A percentile compares a stretch with the other conserved stretches of the same genome.
phyloP scores from a whole-genome alignment of 106 monocot species.

The Triglochin maritima region DNA sequence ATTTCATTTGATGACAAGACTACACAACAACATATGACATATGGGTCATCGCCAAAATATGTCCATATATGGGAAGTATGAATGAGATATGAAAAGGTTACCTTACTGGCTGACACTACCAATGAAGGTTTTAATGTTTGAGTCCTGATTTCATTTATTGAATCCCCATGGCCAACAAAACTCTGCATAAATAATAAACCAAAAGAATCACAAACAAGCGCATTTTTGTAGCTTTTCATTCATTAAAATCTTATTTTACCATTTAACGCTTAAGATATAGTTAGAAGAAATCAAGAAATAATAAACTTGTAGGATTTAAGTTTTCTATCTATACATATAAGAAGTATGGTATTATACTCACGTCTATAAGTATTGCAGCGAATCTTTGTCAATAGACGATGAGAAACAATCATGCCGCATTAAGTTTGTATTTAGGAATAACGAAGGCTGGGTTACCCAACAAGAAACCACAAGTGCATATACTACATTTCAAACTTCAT shows the following conservation, averaged over 20 bases:
- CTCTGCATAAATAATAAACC: constrained; percentile 29
- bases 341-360: too few relatives aligned
- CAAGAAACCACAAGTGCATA: too few relatives aligned
- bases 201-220: neutral
- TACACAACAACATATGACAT: neutral
- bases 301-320: too few relatives aligned
- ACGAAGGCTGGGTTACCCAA: too few relatives aligned
- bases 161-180: constrained; percentile 94
- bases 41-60: neutral
- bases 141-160: constrained; percentile 91
- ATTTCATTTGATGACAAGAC: neutral
- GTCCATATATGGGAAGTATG: neutral
- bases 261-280: neutral
- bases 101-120: constrained; percentile 94
- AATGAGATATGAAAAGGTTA: constrained; percentile 3
- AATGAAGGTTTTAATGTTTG: constrained; percentile 92
- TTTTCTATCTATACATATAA: too few relatives aligned
- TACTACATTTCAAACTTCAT: too few relatives aligned
- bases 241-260: neutral
- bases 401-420: too few relatives aligned
- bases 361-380: too few relatives aligned
- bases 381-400: too few relatives aligned
- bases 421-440: too few relatives aligned
- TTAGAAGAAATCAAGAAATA: neutral
- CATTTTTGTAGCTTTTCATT: neutral